Evolutionary conservation across 2,329 filamentous ascomycete species (phyloP).

Genomic region (Podosphaera xanthii): DNA sequence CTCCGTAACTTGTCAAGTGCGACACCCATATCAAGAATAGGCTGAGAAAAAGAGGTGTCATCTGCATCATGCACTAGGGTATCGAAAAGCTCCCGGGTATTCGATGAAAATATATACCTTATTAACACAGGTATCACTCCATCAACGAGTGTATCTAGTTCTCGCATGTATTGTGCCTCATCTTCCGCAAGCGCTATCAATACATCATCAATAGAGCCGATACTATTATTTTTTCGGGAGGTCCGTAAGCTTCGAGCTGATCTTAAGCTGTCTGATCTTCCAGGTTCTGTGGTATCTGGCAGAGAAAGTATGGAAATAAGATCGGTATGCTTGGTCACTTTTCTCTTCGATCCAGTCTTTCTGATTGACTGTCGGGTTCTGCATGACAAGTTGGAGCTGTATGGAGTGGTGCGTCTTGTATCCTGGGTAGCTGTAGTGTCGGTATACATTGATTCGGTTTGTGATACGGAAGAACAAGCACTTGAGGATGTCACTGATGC

Average conservation of each 20-base stretch:
- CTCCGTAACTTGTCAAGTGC: slow-evolving; percentile 64
- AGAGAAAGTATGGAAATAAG: slow-evolving; percentile 78
- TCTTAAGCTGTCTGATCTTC: slow-evolving; percentile 43
- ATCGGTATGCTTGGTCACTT: slow-evolving; percentile 78
- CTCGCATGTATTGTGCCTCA: slow-evolving; percentile 69
- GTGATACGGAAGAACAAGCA: not conserved
- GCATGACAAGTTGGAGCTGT: slow-evolving; percentile 12
- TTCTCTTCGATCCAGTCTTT: slow-evolving; percentile 25
- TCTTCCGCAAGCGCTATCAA: slow-evolving; percentile 63
- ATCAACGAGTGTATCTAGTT: slow-evolving; percentile 80
- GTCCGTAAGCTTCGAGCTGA: slow-evolving; percentile 61
- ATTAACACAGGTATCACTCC: slow-evolving; percentile 86
- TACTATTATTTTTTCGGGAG: slow-evolving; percentile 40
- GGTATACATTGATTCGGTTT: slow-evolving; percentile 11
- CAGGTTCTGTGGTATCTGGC: slow-evolving; percentile 31
- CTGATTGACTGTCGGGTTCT: slow-evolving; percentile 5
- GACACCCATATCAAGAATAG: slow-evolving; percentile 86
- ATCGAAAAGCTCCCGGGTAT: slow-evolving; percentile 45
- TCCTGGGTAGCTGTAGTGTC: slow-evolving; percentile 22
- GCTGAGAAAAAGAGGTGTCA: slow-evolving; percentile 43
- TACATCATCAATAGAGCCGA: slow-evolving; percentile 50
- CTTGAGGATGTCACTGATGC: slow-evolving; percentile 13
- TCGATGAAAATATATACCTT: slow-evolving; percentile 55
- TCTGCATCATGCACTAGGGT: slow-evolving; percentile 22
- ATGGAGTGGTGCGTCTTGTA: slow-evolving; percentile 11